Conservation (phyloP, 306 rosid genomes). For the Oemleria cerasiformis region DNA sequence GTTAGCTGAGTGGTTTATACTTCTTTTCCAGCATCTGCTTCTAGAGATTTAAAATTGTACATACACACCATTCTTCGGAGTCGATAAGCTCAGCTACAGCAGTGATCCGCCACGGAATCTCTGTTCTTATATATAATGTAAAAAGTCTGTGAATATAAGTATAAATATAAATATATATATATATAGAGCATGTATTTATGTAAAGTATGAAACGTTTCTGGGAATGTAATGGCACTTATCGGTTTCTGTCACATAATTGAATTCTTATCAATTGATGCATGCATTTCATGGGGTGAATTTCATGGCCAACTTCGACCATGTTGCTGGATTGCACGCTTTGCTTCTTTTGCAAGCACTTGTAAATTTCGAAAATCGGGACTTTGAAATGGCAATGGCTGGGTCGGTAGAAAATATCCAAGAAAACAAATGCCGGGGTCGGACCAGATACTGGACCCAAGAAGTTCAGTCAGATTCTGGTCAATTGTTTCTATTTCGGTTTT, state of each 20-base stretch:
- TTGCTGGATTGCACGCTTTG: not conserved
- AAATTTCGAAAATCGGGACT: too few relatives aligned
- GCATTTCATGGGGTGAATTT: not conserved
- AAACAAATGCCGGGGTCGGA: too few relatives aligned
- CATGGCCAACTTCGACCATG: not conserved
- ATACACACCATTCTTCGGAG: slow-evolving; percentile 29
- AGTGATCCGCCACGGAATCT: slow-evolving; percentile 7
- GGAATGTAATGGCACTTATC: slow-evolving; percentile 14
- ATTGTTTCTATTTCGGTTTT: too few relatives aligned
- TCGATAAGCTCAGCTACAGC: slow-evolving; percentile 5
- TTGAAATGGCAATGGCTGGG: not conserved
- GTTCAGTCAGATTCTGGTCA: too few relatives aligned
- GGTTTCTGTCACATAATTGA: slow-evolving; percentile 5
- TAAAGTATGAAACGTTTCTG: not conserved
- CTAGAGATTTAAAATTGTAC: slow-evolving; percentile 30
- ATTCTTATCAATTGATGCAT: not conserved
- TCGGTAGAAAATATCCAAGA: too few relatives aligned
- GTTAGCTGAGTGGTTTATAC: not conserved
- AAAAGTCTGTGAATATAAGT: slow-evolving; percentile 34
- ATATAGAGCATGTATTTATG: not conserved
- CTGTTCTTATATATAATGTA: slow-evolving; percentile 14
- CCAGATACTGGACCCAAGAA: too few relatives aligned
- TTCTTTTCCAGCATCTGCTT: slow-evolving; percentile 17
- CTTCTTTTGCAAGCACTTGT: too few relatives aligned
- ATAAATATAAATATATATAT: not conserved